Conservation (phyloP, 139 green algal genomes). For the Closterium sp. region DNA sequence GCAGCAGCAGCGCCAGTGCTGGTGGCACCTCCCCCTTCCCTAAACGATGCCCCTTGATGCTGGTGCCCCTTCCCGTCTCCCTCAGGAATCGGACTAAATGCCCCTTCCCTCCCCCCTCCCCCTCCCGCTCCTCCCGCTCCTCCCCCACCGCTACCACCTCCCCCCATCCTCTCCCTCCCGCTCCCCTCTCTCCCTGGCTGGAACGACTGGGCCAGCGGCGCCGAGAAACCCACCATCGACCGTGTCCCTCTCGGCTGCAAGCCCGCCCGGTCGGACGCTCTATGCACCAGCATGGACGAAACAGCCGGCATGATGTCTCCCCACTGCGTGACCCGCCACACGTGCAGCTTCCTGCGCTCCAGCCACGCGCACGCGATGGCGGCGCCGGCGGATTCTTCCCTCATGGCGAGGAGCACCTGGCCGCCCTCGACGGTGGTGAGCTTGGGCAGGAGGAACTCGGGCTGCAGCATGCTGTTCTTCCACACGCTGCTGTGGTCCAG, state of each 20-base stretch:
- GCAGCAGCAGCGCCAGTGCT: background rate
- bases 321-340: conserved; percentile 33
- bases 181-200: background rate
- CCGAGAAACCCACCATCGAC: conserved; percentile 25
- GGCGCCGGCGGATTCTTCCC: conserved; percentile 18
- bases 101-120: background rate
- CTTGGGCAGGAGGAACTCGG: conserved; percentile 21
- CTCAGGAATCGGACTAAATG: background rate
- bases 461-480: conserved; percentile 32
- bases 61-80: no score
- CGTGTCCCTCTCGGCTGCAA: background rate
- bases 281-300: background rate
- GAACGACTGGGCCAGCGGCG: background rate
- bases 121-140: background rate
- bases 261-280: background rate
- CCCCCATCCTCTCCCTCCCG: background rate
- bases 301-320: conserved; percentile 13
- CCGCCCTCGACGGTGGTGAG: conserved; percentile 22
- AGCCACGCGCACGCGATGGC: conserved; percentile 28
- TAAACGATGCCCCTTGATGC: background rate
- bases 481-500: conserved; percentile 16
- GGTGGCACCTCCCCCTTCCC: background rate
- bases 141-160: background rate
- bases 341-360: conserved; percentile 11
- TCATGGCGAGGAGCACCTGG: conserved; percentile 29